Evolutionary conservation across 2,329 filamentous ascomycete genomes (phyloP).

Genomic region (Neoscytalidium dimidiatum): DNA sequence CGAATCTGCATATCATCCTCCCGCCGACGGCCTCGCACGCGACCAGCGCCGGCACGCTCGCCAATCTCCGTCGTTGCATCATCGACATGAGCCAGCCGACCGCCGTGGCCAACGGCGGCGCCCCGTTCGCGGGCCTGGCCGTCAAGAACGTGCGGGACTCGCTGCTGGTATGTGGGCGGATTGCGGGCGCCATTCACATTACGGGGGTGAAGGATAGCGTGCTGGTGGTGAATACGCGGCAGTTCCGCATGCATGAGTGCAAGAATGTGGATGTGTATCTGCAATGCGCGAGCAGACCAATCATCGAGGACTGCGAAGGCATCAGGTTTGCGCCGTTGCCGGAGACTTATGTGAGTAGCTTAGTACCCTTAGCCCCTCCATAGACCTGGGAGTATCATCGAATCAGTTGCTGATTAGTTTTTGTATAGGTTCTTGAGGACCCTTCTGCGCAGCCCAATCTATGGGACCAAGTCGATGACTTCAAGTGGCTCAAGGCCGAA

Average conservation of each 20-base stretch:
- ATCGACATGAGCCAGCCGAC: conserved; percentile 75
- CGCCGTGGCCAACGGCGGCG: not conserved
- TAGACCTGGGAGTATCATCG: too few species aligned
- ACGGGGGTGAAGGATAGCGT: conserved; percentile 72
- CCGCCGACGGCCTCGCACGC: conserved; percentile 70
- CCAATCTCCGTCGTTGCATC: conserved; percentile 68
- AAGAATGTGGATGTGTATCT: conserved; percentile 81
- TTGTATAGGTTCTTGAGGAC: conserved; percentile 15
- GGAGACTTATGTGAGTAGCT: conserved; percentile 17
- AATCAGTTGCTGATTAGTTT: not conserved
- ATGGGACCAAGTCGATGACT: conserved; percentile 93
- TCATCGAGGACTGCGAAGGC: conserved; percentile 83
- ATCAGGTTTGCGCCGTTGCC: conserved; percentile 82
- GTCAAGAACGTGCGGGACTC: conserved; percentile 71
- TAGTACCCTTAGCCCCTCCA: not conserved
- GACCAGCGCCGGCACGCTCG: conserved; percentile 72
- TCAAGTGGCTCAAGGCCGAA: conserved; percentile 91
- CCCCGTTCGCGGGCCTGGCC: conserved; percentile 65
- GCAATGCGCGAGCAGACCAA: conserved; percentile 78
- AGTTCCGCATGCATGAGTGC: conserved; percentile 92
- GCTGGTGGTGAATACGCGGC: conserved; percentile 72
- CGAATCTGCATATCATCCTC: conserved; percentile 73
- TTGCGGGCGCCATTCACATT: conserved; percentile 80
- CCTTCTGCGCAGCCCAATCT: conserved; percentile 54
- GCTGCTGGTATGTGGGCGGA: conserved; percentile 75